phyloP scores from a whole-genome alignment of 139 green algal genomes.

The Picochlorum sp. region DNA sequence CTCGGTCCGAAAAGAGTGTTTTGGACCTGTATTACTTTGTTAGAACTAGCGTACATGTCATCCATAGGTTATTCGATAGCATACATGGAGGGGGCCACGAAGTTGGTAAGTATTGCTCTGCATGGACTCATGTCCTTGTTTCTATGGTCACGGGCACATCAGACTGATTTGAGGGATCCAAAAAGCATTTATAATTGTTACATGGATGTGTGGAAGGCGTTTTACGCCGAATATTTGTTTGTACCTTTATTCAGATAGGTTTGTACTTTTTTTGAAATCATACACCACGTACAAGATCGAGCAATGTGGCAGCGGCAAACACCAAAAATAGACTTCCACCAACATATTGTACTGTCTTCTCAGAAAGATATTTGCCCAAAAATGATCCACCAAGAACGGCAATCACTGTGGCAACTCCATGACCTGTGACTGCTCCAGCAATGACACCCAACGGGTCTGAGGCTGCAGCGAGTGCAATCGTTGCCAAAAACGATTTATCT shows the following conservation, averaged over 20 bases:
- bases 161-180: conserved; percentile 40
- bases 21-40: conserved; percentile 71
- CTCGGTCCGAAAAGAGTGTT: conserved; percentile 67
- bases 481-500: conserved; percentile 98
- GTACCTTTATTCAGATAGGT: conserved; percentile 65
- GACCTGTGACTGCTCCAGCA: conserved; percentile 71
- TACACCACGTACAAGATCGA: conserved; percentile 52
- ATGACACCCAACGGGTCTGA: conserved; percentile 58
- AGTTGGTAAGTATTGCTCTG: conserved; percentile 24
- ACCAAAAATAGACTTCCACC: conserved; percentile 83
- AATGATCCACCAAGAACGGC: conserved; percentile 67
- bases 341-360: conserved; percentile 68
- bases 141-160: conserved; percentile 30
- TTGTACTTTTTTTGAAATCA: neutral
- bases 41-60: conserved; percentile 55
- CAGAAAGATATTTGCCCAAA: conserved; percentile 64
- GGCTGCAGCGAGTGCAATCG: conserved; percentile 87
- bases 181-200: conserved; percentile 33
- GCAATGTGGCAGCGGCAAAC: conserved; percentile 71
- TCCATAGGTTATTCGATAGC: conserved; percentile 27
- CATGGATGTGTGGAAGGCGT: conserved; percentile 78
- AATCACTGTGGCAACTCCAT: conserved; percentile 78
- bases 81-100: conserved; percentile 32
- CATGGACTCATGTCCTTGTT: conserved; percentile 36
- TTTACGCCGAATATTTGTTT: conserved; percentile 86